Base-by-base conservation (phyloP, 2,329 filamentous ascomycete species). In the Beauveria caledonica region DNA sequence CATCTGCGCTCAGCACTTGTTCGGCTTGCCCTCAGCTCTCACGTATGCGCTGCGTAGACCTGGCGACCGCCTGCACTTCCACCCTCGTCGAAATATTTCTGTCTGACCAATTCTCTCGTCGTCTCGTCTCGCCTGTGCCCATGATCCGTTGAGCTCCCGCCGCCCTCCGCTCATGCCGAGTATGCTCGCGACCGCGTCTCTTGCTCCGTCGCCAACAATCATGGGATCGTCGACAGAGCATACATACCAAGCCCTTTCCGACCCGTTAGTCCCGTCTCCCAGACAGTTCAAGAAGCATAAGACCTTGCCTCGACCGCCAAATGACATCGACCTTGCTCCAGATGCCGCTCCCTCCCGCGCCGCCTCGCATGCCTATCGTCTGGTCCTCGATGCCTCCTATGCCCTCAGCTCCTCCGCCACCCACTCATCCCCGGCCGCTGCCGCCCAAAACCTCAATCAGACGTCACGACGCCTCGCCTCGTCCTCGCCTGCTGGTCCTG, bases 231-330 rank as follows among this genome's bases (percentile, higher is more conserved):
- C 69, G 58, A 64, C 66, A 52, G 67, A 72, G 60, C 66, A 69
- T 64, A 66, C 65, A 40, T 60, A 69, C 27, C 65, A 66, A 63
- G 62, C 68, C 60, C 62, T 68, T 49, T 63, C 68, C 58, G 65
- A 63, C 63, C 63, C 54, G 11, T 48, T 68, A 48, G 68, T 46
- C 19, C 55, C 66, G 27, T 67, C 66, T 42, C 72, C 74, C 55
- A 71, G 71, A 61, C 74, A 74, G 63, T 78, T 79, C 69, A 78
- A 74, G 65, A 78, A 72, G 64, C 77, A 79, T 69, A 79, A 79
- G 68, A 64, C 71, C 53, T 67, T 80, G 25, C 77, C 77, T 62
- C 72, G 67, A 57, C 73, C 73, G 46, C 68, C 62, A 11, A 66
- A 64, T 60, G 67, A 71, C 45, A 66, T 65, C 56, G 59, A 63